Evolutionary conservation across 1,284 basidiomycete species (phyloP), one percentile per base, ranked within the genome.

Genomic region (Malassezia sympodialis): DNA sequence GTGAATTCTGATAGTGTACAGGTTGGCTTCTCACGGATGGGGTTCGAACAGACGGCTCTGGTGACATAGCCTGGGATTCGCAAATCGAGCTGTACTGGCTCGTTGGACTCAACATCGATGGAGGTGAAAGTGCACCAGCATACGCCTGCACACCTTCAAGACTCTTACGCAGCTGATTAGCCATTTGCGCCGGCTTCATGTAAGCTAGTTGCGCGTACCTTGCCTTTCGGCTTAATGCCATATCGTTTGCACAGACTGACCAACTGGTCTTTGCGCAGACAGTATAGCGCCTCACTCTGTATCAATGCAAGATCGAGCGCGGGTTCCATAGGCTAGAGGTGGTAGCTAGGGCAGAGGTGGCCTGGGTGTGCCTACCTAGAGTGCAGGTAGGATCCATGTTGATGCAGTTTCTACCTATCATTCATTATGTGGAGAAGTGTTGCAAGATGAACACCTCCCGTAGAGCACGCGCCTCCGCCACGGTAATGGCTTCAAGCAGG

Each of bases 371-470:
- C 17, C 3, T 30, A 26, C 17, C 3, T 30, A 26, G 26, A 19
- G 28, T 26, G 39, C 15, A 23, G 19, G 41, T 32, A 30, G 44
- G 3, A 12, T 30, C 27, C 32, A 35, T 49, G 31, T 49, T 19
- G 15, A 49, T 37, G 46, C 31, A 49, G 15, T 14, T 10, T 49
- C 46, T 49, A 49, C 17, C 27, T 24, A 19, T 10, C 12, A 4
- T 32, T 10, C 12, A 4, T 32, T 26, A 49, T 41, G 26, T 23
- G 21, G 47, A n/a, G 27, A 59, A 53, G 47, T 69, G 62, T 10
- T 62, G 30, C 51, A 67, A 41, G 21, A 69, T 41, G 42, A 69
- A 69, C 8, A 56, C 60, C 44, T 66, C 62, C 49, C 60, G 61
- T 43, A 66, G 61, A 6, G 58, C 61, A n/a, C 67, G 40, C 51